Evolutionary conservation across 2,329 filamentous ascomycete genomes (phyloP).

Genomic region (Teratosphaeria viscida): DNA sequence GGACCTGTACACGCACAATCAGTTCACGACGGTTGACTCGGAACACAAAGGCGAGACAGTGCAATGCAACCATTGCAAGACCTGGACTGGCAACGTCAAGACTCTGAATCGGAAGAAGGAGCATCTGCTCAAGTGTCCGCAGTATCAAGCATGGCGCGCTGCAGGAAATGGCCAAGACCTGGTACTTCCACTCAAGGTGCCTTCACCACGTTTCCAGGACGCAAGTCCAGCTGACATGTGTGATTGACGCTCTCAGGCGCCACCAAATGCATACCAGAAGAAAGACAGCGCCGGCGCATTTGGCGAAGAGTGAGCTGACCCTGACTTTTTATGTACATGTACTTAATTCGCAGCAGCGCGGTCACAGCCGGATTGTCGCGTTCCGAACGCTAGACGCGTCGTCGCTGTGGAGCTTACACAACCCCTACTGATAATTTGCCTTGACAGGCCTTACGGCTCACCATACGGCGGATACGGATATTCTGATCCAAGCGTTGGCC

Average conservation of each 20-base stretch:
- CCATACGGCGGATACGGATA: conserved; percentile 3
- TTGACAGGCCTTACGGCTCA: conserved; percentile 4
- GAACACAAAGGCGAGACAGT: conserved; percentile 20
- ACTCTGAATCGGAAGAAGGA: conserved; percentile 24
- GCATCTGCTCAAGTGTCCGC: conserved; percentile 19
- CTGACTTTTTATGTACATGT: background rate
- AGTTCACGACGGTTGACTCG: background rate
- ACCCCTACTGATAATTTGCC: background rate
- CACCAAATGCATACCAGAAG: conserved; percentile 22
- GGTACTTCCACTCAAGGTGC: background rate
- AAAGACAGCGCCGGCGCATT: conserved; percentile 8
- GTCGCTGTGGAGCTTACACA: background rate
- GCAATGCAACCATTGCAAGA: conserved; percentile 22
- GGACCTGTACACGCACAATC: background rate
- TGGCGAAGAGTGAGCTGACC: conserved; percentile 11
- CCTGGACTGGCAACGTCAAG: conserved; percentile 23
- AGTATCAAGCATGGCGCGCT: conserved; percentile 21
- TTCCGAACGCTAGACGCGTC: background rate
- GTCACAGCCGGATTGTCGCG: background rate
- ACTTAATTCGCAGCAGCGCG: too few relatives aligned
- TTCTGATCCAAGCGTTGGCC: conserved; percentile 4
- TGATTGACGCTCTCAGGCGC: conserved; percentile 4
- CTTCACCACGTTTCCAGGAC: background rate
- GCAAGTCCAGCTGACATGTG: background rate
- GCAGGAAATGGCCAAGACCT: conserved; percentile 24